Conservation (phyloP, 169 alveolate genomes). For the Eimeria maxima region DNA sequence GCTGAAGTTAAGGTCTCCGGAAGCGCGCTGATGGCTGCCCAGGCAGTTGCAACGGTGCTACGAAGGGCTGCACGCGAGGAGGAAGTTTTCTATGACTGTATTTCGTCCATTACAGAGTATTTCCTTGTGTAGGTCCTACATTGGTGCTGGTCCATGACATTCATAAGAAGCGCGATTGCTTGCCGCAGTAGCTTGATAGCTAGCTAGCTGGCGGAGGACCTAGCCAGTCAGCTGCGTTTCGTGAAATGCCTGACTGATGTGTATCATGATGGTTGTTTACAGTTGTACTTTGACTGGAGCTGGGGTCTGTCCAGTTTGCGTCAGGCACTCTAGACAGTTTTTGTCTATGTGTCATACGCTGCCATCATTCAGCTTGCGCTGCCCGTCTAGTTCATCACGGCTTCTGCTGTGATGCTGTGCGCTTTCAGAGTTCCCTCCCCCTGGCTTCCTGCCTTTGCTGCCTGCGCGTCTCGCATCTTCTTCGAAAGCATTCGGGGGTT, state of each 20-base stretch:
- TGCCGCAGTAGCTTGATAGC: background rate
- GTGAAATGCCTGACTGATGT: background rate
- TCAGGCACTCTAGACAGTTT: background rate
- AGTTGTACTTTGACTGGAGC: background rate
- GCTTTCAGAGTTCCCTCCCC: conserved; percentile 56
- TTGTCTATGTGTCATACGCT: too few relatives aligned
- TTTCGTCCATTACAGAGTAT: conserved; percentile 11
- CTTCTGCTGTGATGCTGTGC: background rate
- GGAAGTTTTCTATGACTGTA: conserved; percentile 43
- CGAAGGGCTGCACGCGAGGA: conserved; percentile 36
- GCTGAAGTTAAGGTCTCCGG: background rate
- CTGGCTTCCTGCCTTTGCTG: conserved; percentile 35
- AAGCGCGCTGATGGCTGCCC: conserved; percentile 55
- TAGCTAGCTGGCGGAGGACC: background rate
- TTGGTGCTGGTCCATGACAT: background rate
- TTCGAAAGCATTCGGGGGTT: conserved; percentile 63
- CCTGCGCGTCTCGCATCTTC: conserved; percentile 50
- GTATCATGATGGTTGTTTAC: background rate
- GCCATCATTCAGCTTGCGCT: background rate
- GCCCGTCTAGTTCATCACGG: background rate
- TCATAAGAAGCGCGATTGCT: background rate
- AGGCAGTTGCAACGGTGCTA: conserved; percentile 59
- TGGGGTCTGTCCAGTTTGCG: background rate
- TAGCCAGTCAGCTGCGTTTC: background rate
- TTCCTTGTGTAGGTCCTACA: background rate